Evolutionary conservation across 2,329 filamentous ascomycete species (phyloP).

Genomic region (Botrytis medusae): DNA sequence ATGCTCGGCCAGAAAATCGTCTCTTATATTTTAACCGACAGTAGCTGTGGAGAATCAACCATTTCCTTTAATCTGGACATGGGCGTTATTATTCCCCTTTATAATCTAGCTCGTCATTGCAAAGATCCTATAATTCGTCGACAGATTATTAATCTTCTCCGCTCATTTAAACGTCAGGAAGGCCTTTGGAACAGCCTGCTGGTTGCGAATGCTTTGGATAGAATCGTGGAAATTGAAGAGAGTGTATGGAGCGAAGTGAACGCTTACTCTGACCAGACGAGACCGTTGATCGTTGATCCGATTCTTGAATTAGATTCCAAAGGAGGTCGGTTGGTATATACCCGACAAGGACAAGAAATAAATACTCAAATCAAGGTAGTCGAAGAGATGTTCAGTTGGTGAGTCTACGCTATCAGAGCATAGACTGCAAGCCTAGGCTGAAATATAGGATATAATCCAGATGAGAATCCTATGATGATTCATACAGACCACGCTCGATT

Average conservation of each 20-base stretch:
- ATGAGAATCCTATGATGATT: neutral
- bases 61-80: slow-evolving; percentile 57
- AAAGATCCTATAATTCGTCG: slow-evolving; percentile 55
- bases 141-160: slow-evolving; percentile 60
- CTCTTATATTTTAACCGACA: neutral
- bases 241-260: neutral
- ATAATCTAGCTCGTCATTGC: slow-evolving; percentile 63
- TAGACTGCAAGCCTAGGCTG: neutral
- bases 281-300: slow-evolving; percentile 14
- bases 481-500: too few relatives aligned
- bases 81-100: slow-evolving; percentile 62
- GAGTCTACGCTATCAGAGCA: neutral
- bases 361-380: slow-evolving; percentile 5
- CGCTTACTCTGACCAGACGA: neutral
- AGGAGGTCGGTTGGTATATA: slow-evolving; percentile 25
- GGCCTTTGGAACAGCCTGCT: slow-evolving; percentile 59
- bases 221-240: slow-evolving; percentile 31
- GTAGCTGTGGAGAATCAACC: neutral
- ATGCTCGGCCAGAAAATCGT: neutral
- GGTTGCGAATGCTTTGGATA: slow-evolving; percentile 28
- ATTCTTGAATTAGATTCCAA: slow-evolving; percentile 25
- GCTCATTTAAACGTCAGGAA: slow-evolving; percentile 59
- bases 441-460: neutral
- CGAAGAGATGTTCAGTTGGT: slow-evolving; percentile 27
- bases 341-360: neutral